Evolutionary conservation across 2,329 filamentous ascomycete species (phyloP), one percentile per base, ranked within the genome.

Genomic region (Mariannaea sp.): DNA sequence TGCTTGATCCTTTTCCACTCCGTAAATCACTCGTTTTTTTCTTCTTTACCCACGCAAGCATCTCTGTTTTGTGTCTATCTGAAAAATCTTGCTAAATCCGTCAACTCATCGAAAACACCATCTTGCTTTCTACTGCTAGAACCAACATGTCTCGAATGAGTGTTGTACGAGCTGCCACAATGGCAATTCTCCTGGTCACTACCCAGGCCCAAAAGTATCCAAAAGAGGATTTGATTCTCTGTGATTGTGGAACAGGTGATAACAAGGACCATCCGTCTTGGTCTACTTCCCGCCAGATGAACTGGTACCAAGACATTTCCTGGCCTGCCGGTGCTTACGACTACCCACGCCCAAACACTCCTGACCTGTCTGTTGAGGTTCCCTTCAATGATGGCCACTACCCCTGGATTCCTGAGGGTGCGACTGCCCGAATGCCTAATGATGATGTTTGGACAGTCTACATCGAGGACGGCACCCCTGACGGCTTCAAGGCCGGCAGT

Each of bases 251-350:
- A 24, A 75, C 75, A 49, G 74, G 74, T 5, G 70, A 74, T 53
- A 74, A 76, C 60, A 64, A 68, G n/a, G 65, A 67, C 6, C 70
- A 75, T 33, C 62, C 68, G 8, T 66, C 64, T 27, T 76, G 73
- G 73, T 76, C 73, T 6, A 76, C 74, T 5, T 76, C 73, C 38
- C 73, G 73, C 33, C 73, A 76, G 58, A 72, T 76, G 62, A 75
- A 76, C 56, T 76, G 74, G 74, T 76, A 76, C 49, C 48, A 70
- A 39, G 68, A 73, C 8, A 67, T 75, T 36, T 51, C 62, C 27
- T 76, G 73, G 73, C 69, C 72, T 12, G 59, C 63, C 4, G 66
- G 66, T 24, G 69, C 65, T 30, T 68, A 68, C 24, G 60, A 65
- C 10, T 72, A 73, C 30, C 73, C 47, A 24, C 29, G 16, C 22